phyloP scores from a whole-genome alignment of 192 early-diverging fungal species.

The Phlyctochytrium bullatum region DNA sequence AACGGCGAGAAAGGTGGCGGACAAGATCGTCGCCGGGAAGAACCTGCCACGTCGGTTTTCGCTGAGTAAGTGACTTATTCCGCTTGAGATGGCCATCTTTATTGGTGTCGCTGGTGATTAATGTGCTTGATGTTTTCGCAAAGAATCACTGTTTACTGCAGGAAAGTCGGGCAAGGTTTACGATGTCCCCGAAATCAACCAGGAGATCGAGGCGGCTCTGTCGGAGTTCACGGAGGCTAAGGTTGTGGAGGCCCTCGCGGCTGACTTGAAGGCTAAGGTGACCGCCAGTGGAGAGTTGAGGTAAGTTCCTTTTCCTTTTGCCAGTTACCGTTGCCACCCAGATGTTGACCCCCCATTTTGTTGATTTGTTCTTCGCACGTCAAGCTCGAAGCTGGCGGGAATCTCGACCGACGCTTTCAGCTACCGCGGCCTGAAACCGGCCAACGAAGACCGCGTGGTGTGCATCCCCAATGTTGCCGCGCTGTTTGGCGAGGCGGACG shows the following conservation, averaged over 20 bases:
- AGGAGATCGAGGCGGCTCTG: neutral
- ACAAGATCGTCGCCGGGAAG: neutral
- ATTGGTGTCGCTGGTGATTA: neutral
- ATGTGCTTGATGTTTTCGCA: neutral
- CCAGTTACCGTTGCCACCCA: neutral
- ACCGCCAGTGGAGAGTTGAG: neutral
- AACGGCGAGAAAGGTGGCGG: neutral
- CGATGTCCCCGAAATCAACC: neutral
- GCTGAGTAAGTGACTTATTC: neutral
- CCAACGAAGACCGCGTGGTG: slow-evolving; percentile 2
- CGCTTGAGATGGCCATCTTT: neutral
- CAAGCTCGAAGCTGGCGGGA: neutral
- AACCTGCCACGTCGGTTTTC: neutral
- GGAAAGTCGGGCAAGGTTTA: neutral
- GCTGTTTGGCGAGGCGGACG: neutral
- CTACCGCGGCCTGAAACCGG: slow-evolving; percentile 6
- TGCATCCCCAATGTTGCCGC: neutral
- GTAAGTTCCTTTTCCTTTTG: neutral
- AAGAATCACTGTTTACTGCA: neutral
- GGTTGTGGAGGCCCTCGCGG: neutral
- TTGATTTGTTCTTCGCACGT: neutral
- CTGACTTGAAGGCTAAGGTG: neutral
- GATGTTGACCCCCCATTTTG: neutral
- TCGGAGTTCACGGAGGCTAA: neutral
- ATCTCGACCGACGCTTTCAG: neutral